Percentiles rank a stretch among this genome's conserved stretches.
Conservation (phyloP, 2,329 filamentous ascomycete species). For the Trichoderma sp. region DNA sequence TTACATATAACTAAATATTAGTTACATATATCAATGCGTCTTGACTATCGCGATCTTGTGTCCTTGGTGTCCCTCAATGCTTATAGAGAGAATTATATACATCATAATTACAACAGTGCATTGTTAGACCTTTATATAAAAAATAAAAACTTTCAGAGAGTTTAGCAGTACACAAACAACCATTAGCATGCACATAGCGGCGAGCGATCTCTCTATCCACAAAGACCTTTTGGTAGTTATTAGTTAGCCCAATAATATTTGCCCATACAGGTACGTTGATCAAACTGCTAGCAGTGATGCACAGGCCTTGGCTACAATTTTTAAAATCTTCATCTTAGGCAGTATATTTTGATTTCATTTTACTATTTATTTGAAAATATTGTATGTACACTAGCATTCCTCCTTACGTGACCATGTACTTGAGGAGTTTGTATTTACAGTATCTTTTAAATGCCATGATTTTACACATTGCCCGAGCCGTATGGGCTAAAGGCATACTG, state of each 20-base stretch:
- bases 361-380: background rate
- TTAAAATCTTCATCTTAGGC: background rate
- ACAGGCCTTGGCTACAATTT: background rate
- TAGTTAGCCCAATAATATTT: no score
- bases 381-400: background rate
- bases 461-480: background rate
- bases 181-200: no score
- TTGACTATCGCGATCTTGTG: background rate
- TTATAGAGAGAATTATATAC: no score
- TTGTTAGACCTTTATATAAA: no score
- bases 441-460: background rate
- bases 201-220: no score
- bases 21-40: background rate
- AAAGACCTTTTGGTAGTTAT: no score
- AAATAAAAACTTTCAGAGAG: no score
- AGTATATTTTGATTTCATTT: background rate
- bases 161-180: no score
- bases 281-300: background rate
- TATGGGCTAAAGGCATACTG: background rate
- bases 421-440: background rate
- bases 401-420: background rate
- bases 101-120: no score
- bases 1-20: background rate
- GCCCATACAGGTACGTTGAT: no score
- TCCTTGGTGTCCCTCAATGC: no score